Evolutionary conservation across 2,329 filamentous ascomycete species (phyloP), one percentile per base, ranked within the genome.

Genomic region (Pyrenophora teres): DNA sequence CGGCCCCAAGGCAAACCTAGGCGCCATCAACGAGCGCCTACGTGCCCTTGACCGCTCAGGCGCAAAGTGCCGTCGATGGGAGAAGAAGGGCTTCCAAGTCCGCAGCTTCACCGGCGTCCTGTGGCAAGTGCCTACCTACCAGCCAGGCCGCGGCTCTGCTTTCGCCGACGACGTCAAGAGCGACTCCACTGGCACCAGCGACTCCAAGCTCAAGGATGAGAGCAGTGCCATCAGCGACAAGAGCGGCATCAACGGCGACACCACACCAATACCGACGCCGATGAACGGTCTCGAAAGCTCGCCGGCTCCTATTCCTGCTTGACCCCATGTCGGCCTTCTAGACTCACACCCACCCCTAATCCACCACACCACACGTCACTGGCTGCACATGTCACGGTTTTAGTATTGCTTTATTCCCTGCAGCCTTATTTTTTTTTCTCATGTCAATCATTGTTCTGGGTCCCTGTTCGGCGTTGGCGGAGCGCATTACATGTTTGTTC

Each of bases 1-100:
- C 21, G 93, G 93, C 3, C 94, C 94, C 62, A 97, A 97, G 76
- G 93, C 93, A 44, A 97, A 97, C 73, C 90, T 93, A 67, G 94
- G 94, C 59, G 93, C 93, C 53, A 99, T 99, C 81, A 99, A 99
- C 71, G 94, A 94, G 47, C 90, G 91, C 45, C 87, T 99, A 42
- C 90, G 94, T 48, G 93, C 94, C 10, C 88, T 99, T 59, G 94
- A 99, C 75, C 87, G 93, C 55, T 89, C 89, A 6, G 93, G 93
- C 62, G 89, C 93, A 68, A 92, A 94, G 8, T 97, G 92, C 75
- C 89, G 93, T 60, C 92, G 87, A 73, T 99, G 94, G 94, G 81
- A 86, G 71, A 90, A 87, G 74, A 91, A 91, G 58, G 83, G 86
- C 49, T 90, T 97, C 71, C 82, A 81, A 41, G 80, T 97, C 63